Percentiles rank a stretch among this genome's conserved stretches.
Evolutionary conservation across 139 green algal species (phyloP).

Genomic region (Chlorella sp.): DNA sequence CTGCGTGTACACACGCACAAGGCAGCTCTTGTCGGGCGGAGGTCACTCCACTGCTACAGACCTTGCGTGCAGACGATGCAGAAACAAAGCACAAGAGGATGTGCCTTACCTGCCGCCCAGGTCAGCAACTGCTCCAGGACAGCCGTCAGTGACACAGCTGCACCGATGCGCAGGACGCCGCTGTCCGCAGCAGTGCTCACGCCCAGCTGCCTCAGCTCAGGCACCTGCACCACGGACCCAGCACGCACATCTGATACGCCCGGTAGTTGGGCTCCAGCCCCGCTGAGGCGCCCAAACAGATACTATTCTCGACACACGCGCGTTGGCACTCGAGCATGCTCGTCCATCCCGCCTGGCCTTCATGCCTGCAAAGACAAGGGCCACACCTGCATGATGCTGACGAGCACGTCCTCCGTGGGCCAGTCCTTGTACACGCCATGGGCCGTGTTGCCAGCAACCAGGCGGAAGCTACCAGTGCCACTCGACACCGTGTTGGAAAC

Average conservation of each 20-base stretch:
- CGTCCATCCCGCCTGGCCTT: too few relatives aligned
- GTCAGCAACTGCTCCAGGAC: neutral
- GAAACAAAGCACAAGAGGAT: neutral
- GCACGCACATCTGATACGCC: too few relatives aligned
- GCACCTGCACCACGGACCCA: conserved; percentile 4
- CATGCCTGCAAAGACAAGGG: too few relatives aligned
- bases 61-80: neutral
- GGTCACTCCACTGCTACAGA: neutral
- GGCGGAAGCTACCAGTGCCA: neutral
- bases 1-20: neutral
- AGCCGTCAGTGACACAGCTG: conserved; percentile 25
- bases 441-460: conserved; percentile 52
- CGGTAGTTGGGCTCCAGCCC: too few relatives aligned
- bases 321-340: too few relatives aligned
- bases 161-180: conserved; percentile 23
- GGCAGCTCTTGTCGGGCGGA: neutral
- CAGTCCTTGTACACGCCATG: conserved; percentile 50
- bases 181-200: neutral
- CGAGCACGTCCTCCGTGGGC: conserved; percentile 11
- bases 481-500: neutral
- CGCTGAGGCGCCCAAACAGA: too few relatives aligned
- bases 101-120: too few relatives aligned
- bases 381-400: conserved; percentile 5
- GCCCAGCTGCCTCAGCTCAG: conserved; percentile 4
- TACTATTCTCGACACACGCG: too few relatives aligned